Evolutionary conservation across 176 grass and related monocot species (phyloP), one percentile per base, ranked within the genome.

Genomic region (Oropetium thomaeum): DNA sequence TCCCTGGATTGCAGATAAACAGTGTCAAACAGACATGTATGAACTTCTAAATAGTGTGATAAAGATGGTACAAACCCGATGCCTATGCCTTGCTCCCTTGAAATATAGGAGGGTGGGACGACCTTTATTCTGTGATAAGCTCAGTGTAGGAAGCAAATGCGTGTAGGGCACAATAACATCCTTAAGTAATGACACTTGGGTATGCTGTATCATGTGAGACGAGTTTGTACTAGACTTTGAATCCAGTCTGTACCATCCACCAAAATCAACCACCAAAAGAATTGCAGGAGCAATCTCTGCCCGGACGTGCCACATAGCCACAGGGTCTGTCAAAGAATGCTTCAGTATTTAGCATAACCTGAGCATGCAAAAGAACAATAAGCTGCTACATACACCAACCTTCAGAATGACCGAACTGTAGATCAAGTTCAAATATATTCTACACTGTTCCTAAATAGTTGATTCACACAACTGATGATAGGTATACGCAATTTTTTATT

Each of bases 121-220:
- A 65, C 63, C 62, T 43, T 38, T 81, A 64, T 86, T 72, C 73
- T 92, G 84, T 27, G 79, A 88, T 40, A 98, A 33, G 45, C 41
- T 68, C 35, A 98, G 53, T 40, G 81, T 92, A 40, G 91, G 91
- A 13, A 98, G 82, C 69, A 98, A 79, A 88, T 94, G 95, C 4
- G 91, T 98, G 81, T 98, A 98, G 34, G 95, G 95, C 70, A 98
- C 83, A 76, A 98, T 98, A 25, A 98, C 79, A 81, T 98, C 95
- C 79, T 98, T 98, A 35, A 93, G 89, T 57, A 93, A 83, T 58
- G 95, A 94, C 23, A 98, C 95, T 82, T 98, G 86, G 4, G 78
- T 92, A 33, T 98, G 90, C 1, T 92, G 86, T 87, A 98, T 93
- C 78, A 74, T 86, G 59, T 75, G 23, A 20, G 95, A 91, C 48